phyloP scores from a whole-genome alignment of 1,139 yeast genomes.

The Saccharomyces hybrid region DNA sequence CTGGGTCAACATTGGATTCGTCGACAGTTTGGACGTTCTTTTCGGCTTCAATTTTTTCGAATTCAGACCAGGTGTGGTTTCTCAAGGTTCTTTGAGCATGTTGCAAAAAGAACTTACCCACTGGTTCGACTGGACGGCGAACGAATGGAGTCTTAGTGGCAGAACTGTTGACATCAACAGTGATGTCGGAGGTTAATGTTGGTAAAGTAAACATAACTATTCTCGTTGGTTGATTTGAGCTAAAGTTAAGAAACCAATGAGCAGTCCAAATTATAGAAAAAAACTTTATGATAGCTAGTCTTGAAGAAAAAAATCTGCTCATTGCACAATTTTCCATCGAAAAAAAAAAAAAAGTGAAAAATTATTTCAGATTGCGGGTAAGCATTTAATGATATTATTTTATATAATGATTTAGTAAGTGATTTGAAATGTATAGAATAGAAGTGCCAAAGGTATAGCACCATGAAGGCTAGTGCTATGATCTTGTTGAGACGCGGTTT shows the following conservation, averaged over 20 bases:
- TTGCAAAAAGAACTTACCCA: conserved; percentile 90
- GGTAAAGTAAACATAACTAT: conserved; percentile 31
- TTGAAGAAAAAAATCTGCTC: not conserved
- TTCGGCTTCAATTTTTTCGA: conserved; percentile 88
- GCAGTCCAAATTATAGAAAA: too few species aligned
- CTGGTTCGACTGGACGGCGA: conserved; percentile 91
- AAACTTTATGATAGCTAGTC: not conserved
- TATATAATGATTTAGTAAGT: too few species aligned
- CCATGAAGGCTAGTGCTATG: too few species aligned
- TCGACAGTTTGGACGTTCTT: conserved; percentile 72
- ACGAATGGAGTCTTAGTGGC: conserved; percentile 56
- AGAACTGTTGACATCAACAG: conserved; percentile 46
- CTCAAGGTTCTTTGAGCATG: conserved; percentile 94
- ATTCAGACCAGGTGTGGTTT: conserved; percentile 98
- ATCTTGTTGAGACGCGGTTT: too few species aligned
- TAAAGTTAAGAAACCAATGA: not conserved
- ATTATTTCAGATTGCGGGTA: not conserved
- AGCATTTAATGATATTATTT: too few species aligned
- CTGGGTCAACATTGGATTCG: conserved; percentile 57
- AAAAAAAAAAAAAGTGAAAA: not conserved
- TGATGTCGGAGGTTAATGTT: conserved; percentile 35
- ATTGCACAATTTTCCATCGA: not conserved
- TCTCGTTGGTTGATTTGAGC: not conserved
- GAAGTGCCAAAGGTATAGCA: too few species aligned
- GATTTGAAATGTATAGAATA: not conserved